phyloP scores from a whole-genome alignment of 768 basidiomycete species.

The Hygrocybe punicea region DNA sequence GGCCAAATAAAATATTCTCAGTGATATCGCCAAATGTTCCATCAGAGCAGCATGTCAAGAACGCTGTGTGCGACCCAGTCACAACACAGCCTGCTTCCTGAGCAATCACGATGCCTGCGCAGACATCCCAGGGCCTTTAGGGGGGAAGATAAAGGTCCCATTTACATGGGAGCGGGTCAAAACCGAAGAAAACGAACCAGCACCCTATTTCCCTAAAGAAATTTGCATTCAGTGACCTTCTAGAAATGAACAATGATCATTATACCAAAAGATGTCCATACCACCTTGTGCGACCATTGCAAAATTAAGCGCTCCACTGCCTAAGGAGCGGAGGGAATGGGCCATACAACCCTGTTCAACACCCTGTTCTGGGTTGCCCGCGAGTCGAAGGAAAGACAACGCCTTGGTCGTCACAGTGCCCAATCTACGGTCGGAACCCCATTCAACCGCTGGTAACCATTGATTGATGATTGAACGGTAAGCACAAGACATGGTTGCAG shows the following conservation, averaged over 20 bases:
- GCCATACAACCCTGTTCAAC: constrained; percentile 77
- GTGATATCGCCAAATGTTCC: constrained; percentile 58
- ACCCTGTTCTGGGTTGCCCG: constrained; percentile 59
- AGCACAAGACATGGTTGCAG: too few species aligned
- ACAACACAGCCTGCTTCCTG: constrained; percentile 84
- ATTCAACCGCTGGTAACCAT: constrained; percentile 62
- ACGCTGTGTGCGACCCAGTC: constrained; percentile 59
- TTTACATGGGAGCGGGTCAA: neutral
- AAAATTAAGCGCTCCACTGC: constrained; percentile 81
- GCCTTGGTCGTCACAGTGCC: constrained; percentile 56
- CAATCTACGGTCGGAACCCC: constrained; percentile 74
- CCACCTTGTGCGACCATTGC: constrained; percentile 85
- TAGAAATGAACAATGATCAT: constrained; percentile 2
- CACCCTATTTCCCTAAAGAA: constrained; percentile 73
- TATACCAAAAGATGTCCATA: constrained; percentile 81
- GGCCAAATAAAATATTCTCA: constrained; percentile 66
- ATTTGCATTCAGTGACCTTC: neutral
- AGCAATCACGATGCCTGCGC: constrained; percentile 87
- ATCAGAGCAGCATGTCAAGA: constrained; percentile 36
- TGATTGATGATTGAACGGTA: neutral
- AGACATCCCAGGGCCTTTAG: constrained; percentile 75
- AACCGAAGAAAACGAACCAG: constrained; percentile 22
- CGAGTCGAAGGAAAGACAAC: constrained; percentile 67
- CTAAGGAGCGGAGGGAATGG: constrained; percentile 78
- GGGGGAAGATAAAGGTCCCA: neutral